Evolutionary conservation across 129 eudicot species (phyloP).

Genomic region (Flaveria sonorensis): DNA sequence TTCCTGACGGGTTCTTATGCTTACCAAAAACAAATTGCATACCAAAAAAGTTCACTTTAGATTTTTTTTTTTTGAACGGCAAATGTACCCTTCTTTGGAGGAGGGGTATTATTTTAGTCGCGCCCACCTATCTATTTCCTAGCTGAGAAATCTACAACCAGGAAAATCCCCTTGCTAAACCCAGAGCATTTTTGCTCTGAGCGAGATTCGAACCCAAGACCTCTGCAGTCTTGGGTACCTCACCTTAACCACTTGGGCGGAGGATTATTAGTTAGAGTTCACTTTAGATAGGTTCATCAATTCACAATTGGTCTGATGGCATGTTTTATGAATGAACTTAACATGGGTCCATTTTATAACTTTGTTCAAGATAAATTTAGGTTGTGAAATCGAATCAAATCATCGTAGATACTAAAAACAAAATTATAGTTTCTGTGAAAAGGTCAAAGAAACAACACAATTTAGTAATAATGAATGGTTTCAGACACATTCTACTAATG

Average conservation of each 20-base stretch:
- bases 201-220: too few relatives aligned
- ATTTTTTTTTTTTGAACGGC: not conserved
- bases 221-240: too few relatives aligned
- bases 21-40: not conserved
- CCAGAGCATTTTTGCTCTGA: too few relatives aligned
- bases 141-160: too few relatives aligned
- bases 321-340: not conserved
- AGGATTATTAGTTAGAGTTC: not conserved
- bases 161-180: too few relatives aligned
- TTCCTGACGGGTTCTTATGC: too few relatives aligned
- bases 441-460: constrained; percentile 7
- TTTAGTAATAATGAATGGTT: not conserved
- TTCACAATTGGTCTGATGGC: not conserved
- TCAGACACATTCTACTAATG: not conserved
- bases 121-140: too few relatives aligned
- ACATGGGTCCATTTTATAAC: not conserved
- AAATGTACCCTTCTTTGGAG: too few relatives aligned
- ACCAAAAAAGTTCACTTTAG: constrained; percentile 2
- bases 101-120: too few relatives aligned
- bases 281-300: constrained; percentile 5
- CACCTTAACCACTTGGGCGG: too few relatives aligned
- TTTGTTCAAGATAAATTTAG: not conserved
- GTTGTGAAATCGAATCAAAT: not conserved
- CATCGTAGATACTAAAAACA: not conserved
- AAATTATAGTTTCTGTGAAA: not conserved